These are phyloP conservation scores for Quercus phellos DNA, from an alignment of 331 rosid species.

Conservation along the genomic window DNA sequence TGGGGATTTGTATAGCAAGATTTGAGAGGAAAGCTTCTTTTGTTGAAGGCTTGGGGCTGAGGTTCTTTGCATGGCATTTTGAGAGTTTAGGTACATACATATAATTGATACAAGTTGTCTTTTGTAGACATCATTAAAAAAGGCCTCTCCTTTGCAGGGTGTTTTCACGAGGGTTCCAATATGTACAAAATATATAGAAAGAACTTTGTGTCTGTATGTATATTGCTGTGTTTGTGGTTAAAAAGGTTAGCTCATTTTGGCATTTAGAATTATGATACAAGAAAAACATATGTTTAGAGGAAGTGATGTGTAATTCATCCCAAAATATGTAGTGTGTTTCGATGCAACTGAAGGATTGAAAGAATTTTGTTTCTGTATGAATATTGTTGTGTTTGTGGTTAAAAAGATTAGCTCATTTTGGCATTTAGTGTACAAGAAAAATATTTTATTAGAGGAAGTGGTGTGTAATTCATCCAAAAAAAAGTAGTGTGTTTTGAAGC, in stretches of 20 bases:
- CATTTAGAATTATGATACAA: not conserved
- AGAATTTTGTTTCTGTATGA: not conserved
- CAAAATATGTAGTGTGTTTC: not conserved
- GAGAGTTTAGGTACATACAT: conserved; percentile 19
- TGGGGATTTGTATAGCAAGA: conserved; percentile 7
- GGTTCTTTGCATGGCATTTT: conserved; percentile 23
- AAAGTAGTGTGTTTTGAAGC: not conserved
- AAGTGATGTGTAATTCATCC: not conserved
- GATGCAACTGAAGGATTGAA: not conserved
- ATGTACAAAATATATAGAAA: not conserved
- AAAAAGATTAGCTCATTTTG: not conserved
- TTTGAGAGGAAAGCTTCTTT: not conserved
- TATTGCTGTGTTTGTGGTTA: not conserved
- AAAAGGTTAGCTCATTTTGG: not conserved
- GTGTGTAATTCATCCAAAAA: not conserved
- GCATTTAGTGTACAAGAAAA: not conserved
- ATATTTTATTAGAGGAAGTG: not conserved
- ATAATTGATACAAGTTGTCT: not conserved
- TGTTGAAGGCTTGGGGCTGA: conserved; percentile 13
- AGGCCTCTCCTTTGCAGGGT: not conserved
- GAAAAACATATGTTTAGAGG: not conserved
- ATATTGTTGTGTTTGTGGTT: not conserved
- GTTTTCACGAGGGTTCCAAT: conserved; percentile 11
- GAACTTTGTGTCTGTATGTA: not conserved
- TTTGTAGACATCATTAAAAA: not conserved